Base-by-base conservation (phyloP, 306 rosid genomes). In the Psophocarpus tetragonolobus region DNA sequence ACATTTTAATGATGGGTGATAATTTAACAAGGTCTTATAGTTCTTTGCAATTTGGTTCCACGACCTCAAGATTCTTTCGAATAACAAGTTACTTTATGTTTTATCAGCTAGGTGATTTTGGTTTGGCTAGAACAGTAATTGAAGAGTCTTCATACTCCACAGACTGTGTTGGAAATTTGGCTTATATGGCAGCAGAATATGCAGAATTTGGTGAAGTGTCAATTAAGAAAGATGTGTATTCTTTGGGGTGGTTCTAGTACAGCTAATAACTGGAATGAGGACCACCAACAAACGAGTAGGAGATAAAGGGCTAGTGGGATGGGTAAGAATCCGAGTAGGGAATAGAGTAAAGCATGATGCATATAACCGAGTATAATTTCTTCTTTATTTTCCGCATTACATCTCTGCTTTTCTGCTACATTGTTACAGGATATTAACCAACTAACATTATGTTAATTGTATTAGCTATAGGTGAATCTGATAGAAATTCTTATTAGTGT, bases 101-200 rank as follows among this genome's bases (percentile, higher is more conserved):
- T 45, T 44, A 12, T 51, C 74, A 90, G 97, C 82, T 92, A 38
- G 97, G 97, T 36, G 96, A 90, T 81, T 92, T 90, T 74, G 96
- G 97, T 20, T 88, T 92, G 61, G 97, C 97, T 32, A 90, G 89
- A 86, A 81, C 70, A 41, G 86, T 78, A 51, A 47, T 54, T 14
- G 89, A 77, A 76, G 85, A 81, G 41, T 29, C 84, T 14, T 83
- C 85, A 60, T 75, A 71, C 38, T 76, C 85, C 20, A 87, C 93
- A 5, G 84, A 85, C 45, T 88, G 92, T 38, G 92, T 85, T 21
- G 96, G 97, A 75, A 87, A 92, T 39, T 33, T 87, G 64, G 88
- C 86, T 76, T 92, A 92, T 82, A 65, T 86, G 75, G 96, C 96
- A 66, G 96, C 97, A 70, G 97, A 92, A 84, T 90, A 90, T 76